Evolutionary conservation across 805 yeast species (phyloP).

Genomic region (Candida boleticola): DNA sequence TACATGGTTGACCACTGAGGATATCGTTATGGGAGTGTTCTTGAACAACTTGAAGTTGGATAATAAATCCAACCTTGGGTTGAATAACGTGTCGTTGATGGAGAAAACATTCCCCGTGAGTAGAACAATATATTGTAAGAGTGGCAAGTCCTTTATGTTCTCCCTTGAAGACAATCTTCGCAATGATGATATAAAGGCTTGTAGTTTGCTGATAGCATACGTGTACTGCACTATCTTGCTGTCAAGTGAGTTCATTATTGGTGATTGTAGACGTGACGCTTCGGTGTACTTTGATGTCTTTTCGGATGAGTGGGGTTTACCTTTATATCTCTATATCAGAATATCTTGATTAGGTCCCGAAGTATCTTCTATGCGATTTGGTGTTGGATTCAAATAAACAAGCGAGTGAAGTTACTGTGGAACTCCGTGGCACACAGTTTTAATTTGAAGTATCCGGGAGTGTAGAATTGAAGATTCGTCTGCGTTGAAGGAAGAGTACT

Average conservation of each 20-base stretch:
- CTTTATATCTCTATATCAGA: no score
- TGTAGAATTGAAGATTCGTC: no score
- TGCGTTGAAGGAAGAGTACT: no score
- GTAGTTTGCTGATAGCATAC: constrained; percentile 49
- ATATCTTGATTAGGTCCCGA: no score
- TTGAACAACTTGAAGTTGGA: constrained; percentile 28
- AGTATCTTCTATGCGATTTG: no score
- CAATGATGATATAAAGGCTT: constrained; percentile 33
- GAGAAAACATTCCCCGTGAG: constrained; percentile 32
- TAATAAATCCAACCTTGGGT: constrained; percentile 24
- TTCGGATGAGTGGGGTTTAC: no score
- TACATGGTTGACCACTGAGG: constrained; percentile 33
- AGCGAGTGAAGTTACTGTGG: no score
- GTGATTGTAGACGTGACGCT: no score
- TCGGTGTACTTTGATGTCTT: constrained; percentile 2
- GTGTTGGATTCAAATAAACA: no score
- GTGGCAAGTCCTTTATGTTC: constrained; percentile 17
- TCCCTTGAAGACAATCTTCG: constrained; percentile 19
- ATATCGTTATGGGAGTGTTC: constrained; percentile 22
- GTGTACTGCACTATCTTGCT: constrained; percentile 59
- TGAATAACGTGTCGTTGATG: constrained; percentile 34
- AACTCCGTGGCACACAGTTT: no score
- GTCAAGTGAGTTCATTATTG: constrained; percentile 51
- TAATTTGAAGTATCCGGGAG: no score
- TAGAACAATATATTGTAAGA: constrained; percentile 35